Base-by-base conservation (phyloP, 1,284 basidiomycete genomes). In the Puccinia hordei region DNA sequence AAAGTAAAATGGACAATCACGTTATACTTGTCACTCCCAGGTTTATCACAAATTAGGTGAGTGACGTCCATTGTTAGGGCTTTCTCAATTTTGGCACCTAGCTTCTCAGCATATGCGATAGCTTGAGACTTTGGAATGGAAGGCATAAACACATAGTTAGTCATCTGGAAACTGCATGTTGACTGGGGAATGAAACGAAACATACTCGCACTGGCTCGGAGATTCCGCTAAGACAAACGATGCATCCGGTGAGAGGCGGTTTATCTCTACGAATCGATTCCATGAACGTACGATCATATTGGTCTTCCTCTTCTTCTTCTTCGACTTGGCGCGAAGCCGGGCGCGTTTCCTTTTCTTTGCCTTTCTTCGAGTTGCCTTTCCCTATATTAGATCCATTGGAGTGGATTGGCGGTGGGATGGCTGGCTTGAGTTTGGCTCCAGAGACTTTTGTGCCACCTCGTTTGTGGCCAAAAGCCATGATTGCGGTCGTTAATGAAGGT, bases 31-130 rank as follows among this genome's bases (percentile, higher is more conserved):
- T 57, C 46, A 53, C 77, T 73, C 10, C 77, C 77, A n/a, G 69
- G 68, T 53, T 44, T 72, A 51, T 80, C 77, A 68, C 77, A 80
- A 72, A 80, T 80, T 27, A 80, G 59, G 53, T 80, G 77, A 30
- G 77, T 80, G 53, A 73, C 69, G 53, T 80, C 69, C 24, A 63
- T 38, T 27, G 77, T 80, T 13, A 80, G 69, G 30, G 66, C 69
- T 30, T 73, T 80, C 44, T 69, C 53, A 24, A 80, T 69, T 35
- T 51, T 49, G 38, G 68, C 77, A n/a, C 77, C 77, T 33, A 80
- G 57, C 22, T 61, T 73, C 41, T 73, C 69, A 22, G 77, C 77
- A 80, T 80, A 73, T 19, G 51, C 55, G 30, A 51, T 73, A 13
- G 69, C 38, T 73, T 80, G 77, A 24, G 69, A 63, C 77, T 80